Percentiles rank a stretch among this genome's conserved stretches.
These are phyloP conservation scores for Paracamarosporium sp. DNA, from an alignment of 2,329 filamentous ascomycete genomes.

Conservation along the genomic window DNA sequence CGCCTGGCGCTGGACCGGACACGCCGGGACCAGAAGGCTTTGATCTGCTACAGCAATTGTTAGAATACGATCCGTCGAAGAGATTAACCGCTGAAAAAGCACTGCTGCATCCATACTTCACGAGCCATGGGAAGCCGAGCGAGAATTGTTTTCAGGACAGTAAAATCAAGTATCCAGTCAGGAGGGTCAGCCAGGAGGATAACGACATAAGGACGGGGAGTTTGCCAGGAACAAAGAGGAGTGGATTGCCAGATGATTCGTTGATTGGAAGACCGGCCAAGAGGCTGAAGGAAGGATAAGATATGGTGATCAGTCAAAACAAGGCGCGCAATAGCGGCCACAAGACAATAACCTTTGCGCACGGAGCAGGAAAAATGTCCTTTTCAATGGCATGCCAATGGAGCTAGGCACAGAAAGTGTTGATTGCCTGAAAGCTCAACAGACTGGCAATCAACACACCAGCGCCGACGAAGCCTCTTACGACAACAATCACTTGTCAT, in stretches of 20 bases:
- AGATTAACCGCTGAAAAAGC: slow-evolving; percentile 87
- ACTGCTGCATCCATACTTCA: slow-evolving; percentile 90
- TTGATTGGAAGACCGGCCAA: slow-evolving; percentile 65
- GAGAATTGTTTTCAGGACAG: slow-evolving; percentile 91
- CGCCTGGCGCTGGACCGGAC: slow-evolving; percentile 42
- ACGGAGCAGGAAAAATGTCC: too few relatives aligned
- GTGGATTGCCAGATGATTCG: slow-evolving; percentile 81
- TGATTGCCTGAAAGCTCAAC: too few relatives aligned
- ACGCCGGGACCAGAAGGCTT: slow-evolving; percentile 71
- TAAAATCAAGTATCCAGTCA: slow-evolving; percentile 85
- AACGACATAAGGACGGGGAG: slow-evolving; percentile 94
- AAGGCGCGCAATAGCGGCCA: too few relatives aligned
- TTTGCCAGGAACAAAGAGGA: slow-evolving; percentile 88
- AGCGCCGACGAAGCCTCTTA: too few relatives aligned
- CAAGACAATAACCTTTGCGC: too few relatives aligned
- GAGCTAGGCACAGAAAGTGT: too few relatives aligned
- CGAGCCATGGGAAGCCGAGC: slow-evolving; percentile 64
- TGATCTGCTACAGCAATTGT: slow-evolving; percentile 77
- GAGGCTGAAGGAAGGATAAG: slow-evolving; percentile 57
- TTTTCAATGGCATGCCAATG: too few relatives aligned
- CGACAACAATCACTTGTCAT: too few relatives aligned
- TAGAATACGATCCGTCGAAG: slow-evolving; percentile 93
- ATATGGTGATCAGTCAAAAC: neutral
- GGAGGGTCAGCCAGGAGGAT: slow-evolving; percentile 91
- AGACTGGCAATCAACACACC: neutral